Percentiles rank a stretch among this genome's conserved stretches.
Conservation (phyloP, 176 grass and related monocot genomes). For the Hyparrhenia diplandra region DNA sequence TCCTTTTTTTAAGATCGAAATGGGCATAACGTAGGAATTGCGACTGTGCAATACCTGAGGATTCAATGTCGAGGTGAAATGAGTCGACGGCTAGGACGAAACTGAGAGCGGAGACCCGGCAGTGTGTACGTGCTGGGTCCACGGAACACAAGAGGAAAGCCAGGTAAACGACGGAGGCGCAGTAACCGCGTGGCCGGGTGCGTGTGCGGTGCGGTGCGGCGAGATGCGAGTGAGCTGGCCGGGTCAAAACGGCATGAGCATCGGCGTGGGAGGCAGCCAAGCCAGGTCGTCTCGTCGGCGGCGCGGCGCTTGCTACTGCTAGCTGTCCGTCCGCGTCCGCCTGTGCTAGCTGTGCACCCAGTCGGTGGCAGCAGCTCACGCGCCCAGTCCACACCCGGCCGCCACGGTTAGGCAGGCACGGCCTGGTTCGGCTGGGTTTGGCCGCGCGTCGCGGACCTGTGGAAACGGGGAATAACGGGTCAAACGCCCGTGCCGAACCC, state of each 20-base stretch:
- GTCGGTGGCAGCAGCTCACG: not conserved
- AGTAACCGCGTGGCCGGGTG: not conserved
- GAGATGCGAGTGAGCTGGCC: not conserved
- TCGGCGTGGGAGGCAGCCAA: not conserved
- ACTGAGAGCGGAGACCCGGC: not conserved
- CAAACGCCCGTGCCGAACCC: too few relatives aligned
- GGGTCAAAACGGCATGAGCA: not conserved
- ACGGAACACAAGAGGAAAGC: too few relatives aligned
- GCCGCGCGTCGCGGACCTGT: too few relatives aligned
- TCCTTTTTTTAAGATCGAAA: too few relatives aligned
- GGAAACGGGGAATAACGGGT: too few relatives aligned
- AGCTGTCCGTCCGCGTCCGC: too few relatives aligned
- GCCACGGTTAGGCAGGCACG: too few relatives aligned
- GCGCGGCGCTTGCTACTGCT: too few relatives aligned
- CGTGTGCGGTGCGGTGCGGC: not conserved
- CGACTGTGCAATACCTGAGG: too few relatives aligned
- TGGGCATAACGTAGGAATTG: too few relatives aligned
- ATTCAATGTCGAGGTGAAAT: too few relatives aligned
- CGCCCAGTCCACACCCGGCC: not conserved
- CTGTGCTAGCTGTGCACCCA: not conserved
- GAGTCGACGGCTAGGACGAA: not conserved
- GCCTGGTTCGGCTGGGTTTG: not conserved
- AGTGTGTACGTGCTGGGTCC: not conserved
- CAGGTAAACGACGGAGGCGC: not conserved
- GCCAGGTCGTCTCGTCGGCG: too few relatives aligned